A percentile compares a stretch with the other conserved stretches of the same genome.
These are phyloP conservation scores for Tuber borchii DNA, from an alignment of 495 filamentous ascomycete genomes.

Conservation along the genomic window DNA sequence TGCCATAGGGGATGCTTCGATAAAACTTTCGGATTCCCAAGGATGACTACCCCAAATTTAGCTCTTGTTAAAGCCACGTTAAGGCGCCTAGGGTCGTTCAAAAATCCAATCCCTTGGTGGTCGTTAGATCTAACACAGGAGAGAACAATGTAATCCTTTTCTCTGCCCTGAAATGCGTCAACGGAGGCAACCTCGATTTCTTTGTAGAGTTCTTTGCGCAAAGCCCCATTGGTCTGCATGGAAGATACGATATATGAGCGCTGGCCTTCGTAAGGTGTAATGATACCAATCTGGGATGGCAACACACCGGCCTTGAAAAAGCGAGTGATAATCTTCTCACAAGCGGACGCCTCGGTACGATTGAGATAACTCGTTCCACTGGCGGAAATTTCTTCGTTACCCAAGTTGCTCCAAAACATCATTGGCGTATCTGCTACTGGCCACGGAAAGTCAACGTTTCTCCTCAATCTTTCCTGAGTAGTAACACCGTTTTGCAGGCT, in stretches of 20 bases:
- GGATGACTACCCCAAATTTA: slow-evolving; percentile 90
- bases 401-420: slow-evolving; percentile 99
- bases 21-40: slow-evolving; percentile 96
- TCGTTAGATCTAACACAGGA: slow-evolving; percentile 99
- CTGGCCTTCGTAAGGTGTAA: slow-evolving; percentile 97
- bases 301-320: slow-evolving; percentile 99
- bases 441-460: slow-evolving; percentile 98
- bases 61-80: slow-evolving; percentile 98
- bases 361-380: slow-evolving; percentile 98
- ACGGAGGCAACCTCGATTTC: slow-evolving; percentile 98
- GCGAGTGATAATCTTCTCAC: slow-evolving; percentile 94
- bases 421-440: slow-evolving; percentile 88
- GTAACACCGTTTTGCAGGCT: slow-evolving; percentile 96
- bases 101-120: slow-evolving; percentile 97
- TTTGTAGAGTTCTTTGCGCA: slow-evolving; percentile 98
- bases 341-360: slow-evolving; percentile 87
- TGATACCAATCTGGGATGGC: slow-evolving; percentile 87
- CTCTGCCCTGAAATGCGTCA: slow-evolving; percentile 96
- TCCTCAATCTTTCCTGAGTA: slow-evolving; percentile 74
- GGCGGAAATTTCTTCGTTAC: slow-evolving; percentile 95
- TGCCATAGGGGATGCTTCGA: slow-evolving; percentile 99
- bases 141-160: slow-evolving; percentile 98
- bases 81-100: slow-evolving; percentile 94
- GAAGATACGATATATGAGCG: slow-evolving; percentile 97
- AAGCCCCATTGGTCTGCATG: slow-evolving; percentile 94